These are phyloP conservation scores for Breynia disticha DNA, from an alignment of 441 rosid genomes.

Conservation along the genomic window DNA sequence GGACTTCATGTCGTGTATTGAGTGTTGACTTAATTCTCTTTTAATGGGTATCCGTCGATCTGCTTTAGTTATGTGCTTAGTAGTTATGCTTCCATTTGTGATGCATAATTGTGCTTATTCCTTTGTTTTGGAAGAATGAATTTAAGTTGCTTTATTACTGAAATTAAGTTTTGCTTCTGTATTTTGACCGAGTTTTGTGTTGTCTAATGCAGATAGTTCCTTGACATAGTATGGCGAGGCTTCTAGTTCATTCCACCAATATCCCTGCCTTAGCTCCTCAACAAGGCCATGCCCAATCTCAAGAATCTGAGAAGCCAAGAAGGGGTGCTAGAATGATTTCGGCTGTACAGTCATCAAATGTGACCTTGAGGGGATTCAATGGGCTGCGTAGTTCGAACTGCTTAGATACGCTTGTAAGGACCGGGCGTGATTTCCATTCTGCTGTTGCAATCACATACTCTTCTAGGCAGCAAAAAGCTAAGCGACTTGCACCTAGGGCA, in stretches of 20 bases:
- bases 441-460: constrained; percentile 32
- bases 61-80: background rate
- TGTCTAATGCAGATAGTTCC: constrained; percentile 30
- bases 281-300: constrained; percentile 30
- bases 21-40: background rate
- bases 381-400: constrained; percentile 59
- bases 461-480: constrained; percentile 33
- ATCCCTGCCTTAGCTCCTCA: constrained; percentile 32
- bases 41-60: background rate
- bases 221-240: constrained; percentile 46
- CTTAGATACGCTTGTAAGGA: constrained; percentile 32
- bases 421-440: constrained; percentile 36
- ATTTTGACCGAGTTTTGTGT: constrained; percentile 12
- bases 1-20: background rate
- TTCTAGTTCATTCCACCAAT: constrained; percentile 47
- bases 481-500: constrained; percentile 50
- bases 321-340: constrained; percentile 44
- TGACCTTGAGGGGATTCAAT: constrained; percentile 40
- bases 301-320: constrained; percentile 36
- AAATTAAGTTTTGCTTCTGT: background rate
- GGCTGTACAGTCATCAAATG: constrained; percentile 26
- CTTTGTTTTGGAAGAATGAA: too few species aligned
- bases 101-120: too few species aligned
- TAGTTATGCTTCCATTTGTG: background rate
- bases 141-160: background rate